Conservation (phyloP, 495 filamentous ascomycete genomes). For the Podospora comata region DNA sequence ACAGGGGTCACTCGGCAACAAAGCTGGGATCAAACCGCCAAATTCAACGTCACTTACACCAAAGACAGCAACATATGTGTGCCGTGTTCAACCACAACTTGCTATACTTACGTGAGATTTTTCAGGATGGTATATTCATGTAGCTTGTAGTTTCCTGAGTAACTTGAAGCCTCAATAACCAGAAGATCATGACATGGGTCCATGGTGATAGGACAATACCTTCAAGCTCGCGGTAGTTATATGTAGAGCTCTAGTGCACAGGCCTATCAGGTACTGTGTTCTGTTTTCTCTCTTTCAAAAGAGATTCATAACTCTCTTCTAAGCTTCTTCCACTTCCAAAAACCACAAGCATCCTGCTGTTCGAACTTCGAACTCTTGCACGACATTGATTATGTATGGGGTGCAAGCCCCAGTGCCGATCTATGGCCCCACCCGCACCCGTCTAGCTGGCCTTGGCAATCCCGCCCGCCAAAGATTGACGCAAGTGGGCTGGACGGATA, state of each 20-base stretch:
- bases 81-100: neutral
- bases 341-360: neutral
- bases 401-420: neutral
- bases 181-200: too few species aligned
- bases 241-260: too few species aligned
- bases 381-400: neutral
- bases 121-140: neutral
- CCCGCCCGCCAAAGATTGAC: neutral
- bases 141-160: too few species aligned
- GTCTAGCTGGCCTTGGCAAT: neutral
- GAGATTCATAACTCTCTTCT: neutral
- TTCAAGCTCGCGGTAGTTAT: too few species aligned
- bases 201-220: too few species aligned
- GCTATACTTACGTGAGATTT: neutral
- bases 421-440: neutral
- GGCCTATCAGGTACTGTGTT: too few species aligned
- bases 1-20: conserved; percentile 4
- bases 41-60: neutral
- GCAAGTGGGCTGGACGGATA: neutral
- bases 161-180: too few species aligned
- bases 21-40: conserved; percentile 7
- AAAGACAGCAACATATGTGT: neutral
- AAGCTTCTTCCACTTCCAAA: neutral
- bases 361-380: neutral
- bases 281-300: too few species aligned